Evolutionary conservation across 1,284 basidiomycete genomes (phyloP).

Genomic region (Puccinia coronata): DNA sequence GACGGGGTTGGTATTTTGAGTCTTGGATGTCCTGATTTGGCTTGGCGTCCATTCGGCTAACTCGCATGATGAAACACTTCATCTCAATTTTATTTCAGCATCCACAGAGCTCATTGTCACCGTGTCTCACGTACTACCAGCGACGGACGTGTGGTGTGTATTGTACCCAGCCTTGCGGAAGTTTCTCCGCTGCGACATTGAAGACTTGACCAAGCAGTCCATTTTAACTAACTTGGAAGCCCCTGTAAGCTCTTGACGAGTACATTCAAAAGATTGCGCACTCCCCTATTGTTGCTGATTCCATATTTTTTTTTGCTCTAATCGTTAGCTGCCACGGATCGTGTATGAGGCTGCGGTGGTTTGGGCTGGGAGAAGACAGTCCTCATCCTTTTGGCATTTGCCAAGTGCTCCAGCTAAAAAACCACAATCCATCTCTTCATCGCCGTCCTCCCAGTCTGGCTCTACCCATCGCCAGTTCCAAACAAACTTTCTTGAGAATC

Average conservation of each 20-base stretch:
- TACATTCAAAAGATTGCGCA: not conserved
- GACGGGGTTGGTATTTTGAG: constrained; percentile 68
- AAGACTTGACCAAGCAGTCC: constrained; percentile 71
- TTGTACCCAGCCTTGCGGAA: constrained; percentile 86
- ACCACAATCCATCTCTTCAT: constrained; percentile 19
- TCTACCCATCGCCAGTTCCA: constrained; percentile 37
- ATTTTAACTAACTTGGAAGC: constrained; percentile 74
- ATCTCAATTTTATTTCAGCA: constrained; percentile 62
- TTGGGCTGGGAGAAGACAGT: constrained; percentile 71
- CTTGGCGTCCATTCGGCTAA: not conserved
- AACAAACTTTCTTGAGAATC: constrained; percentile 16
- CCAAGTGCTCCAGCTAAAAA: constrained; percentile 27
- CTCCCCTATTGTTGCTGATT: constrained; percentile 42
- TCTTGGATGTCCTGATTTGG: not conserved
- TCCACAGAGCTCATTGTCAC: constrained; percentile 83
- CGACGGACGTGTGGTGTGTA: constrained; percentile 92
- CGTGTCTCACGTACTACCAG: constrained; percentile 73
- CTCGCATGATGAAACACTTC: not conserved
- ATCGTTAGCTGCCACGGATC: constrained; percentile 69
- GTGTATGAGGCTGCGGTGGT: constrained; percentile 81
- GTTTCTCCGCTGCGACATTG: constrained; percentile 82
- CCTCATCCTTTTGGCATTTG: constrained; percentile 43
- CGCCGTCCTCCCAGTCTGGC: not conserved
- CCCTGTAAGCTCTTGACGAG: constrained; percentile 65
- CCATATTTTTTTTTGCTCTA: not conserved